Evolutionary conservation across 192 early-diverging fungal species (phyloP).

Genomic region (Mortierella antarctica): DNA sequence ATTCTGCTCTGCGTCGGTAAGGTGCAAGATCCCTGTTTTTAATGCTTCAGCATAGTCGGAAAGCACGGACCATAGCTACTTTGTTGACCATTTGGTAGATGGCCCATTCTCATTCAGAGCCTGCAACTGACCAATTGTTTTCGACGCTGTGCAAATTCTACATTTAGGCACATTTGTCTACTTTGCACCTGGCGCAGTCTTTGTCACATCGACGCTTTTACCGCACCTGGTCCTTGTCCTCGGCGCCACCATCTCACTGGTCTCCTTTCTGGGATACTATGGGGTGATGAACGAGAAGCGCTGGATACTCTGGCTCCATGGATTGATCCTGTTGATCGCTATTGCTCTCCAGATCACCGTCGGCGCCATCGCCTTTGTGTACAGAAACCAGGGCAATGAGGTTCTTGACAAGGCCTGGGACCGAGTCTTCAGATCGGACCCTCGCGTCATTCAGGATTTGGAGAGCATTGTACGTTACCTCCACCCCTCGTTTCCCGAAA

Average conservation of each 20-base stretch:
- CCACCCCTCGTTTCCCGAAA: neutral
- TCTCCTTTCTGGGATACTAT: constrained; percentile 51
- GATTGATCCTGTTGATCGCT: constrained; percentile 28
- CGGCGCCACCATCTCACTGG: constrained; percentile 43
- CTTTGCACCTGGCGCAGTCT: constrained; percentile 44
- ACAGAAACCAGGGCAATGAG: constrained; percentile 42
- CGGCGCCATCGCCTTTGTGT: constrained; percentile 43
- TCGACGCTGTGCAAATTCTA: neutral
- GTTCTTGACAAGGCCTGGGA: constrained; percentile 51
- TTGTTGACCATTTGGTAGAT: neutral
- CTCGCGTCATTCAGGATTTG: constrained; percentile 46
- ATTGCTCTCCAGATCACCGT: constrained; percentile 52
- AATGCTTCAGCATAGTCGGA: neutral
- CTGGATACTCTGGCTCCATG: constrained; percentile 48
- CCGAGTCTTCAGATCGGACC: constrained; percentile 38
- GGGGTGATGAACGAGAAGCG: constrained; percentile 52
- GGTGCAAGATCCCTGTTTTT: neutral
- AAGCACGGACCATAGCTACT: too few relatives aligned
- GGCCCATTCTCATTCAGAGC: neutral
- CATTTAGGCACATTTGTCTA: constrained; percentile 43
- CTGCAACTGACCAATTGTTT: neutral
- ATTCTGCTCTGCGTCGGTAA: constrained; percentile 48
- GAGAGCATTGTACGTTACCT: constrained; percentile 48
- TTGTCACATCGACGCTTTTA: constrained; percentile 41
- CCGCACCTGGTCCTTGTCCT: constrained; percentile 40